Evolutionary conservation across 75 land plant genomes (phyloP).

Genomic region (Cunninghamia lanceolata): DNA sequence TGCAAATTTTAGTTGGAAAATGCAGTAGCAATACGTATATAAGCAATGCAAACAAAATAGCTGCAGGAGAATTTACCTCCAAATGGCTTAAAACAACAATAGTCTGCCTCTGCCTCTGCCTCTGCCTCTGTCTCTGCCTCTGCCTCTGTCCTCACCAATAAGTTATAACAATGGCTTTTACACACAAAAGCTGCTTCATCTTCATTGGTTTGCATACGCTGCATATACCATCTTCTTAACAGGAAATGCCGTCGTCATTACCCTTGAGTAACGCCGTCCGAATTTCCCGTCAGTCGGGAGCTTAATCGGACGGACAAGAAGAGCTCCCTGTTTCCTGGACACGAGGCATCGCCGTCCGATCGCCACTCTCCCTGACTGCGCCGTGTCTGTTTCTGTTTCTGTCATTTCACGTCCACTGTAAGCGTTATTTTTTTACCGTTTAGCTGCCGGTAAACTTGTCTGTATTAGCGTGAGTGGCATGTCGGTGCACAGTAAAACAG

Average conservation of each 20-base stretch:
- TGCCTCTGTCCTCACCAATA: background rate
- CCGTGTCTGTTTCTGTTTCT: background rate
- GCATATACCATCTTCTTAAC: background rate
- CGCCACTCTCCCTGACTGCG: background rate
- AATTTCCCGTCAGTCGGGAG: background rate
- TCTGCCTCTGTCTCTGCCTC: background rate
- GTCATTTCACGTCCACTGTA: background rate
- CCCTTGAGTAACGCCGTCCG: background rate
- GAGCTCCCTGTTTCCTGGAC: background rate
- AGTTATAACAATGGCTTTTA: too few species aligned
- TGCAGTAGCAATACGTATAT: background rate
- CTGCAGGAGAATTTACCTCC: background rate
- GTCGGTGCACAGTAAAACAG: too few species aligned
- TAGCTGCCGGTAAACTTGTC: background rate
- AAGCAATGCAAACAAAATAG: background rate
- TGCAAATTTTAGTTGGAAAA: background rate
- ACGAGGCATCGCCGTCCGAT: background rate
- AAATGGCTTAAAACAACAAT: background rate
- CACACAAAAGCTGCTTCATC: background rate
- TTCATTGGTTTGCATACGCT: background rate
- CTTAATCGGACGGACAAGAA: background rate
- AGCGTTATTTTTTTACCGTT: background rate
- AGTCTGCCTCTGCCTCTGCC: background rate
- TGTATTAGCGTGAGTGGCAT: background rate
- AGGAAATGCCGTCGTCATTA: background rate